phyloP scores from a whole-genome alignment of 495 filamentous ascomycete genomes.

The Entonaema liquescens region DNA sequence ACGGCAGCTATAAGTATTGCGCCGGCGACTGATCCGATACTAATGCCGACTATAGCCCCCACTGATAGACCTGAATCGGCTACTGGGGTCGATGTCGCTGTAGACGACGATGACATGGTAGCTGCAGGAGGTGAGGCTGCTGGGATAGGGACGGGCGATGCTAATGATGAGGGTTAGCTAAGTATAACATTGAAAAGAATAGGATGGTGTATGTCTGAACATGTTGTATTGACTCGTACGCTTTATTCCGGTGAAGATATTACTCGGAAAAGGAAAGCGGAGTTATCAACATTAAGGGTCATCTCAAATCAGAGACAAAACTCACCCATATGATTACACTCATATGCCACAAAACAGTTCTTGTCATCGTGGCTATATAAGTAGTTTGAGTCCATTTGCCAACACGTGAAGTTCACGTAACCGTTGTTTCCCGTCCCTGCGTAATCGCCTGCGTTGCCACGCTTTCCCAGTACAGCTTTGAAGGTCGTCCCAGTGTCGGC shows the following conservation, averaged over 20 bases:
- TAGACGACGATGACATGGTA: background rate
- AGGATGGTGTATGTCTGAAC: background rate
- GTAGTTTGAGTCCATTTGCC: conserved; percentile 41
- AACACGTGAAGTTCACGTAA: conserved; percentile 50
- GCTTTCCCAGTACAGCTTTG: conserved; percentile 42
- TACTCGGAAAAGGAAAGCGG: too few relatives aligned
- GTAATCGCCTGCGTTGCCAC: conserved; percentile 44
- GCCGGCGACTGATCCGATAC: conserved; percentile 22
- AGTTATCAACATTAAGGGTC: too few relatives aligned
- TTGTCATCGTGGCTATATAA: conserved; percentile 44
- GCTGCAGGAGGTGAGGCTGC: conserved; percentile 14
- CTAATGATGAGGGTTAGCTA: conserved; percentile 14
- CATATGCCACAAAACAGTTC: conserved; percentile 46
- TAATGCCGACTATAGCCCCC: conserved; percentile 32
- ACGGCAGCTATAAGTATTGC: conserved; percentile 14
- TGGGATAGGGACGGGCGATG: conserved; percentile 6
- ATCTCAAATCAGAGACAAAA: background rate
- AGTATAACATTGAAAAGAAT: background rate
- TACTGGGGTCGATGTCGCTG: conserved; percentile 13
- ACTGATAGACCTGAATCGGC: conserved; percentile 14
- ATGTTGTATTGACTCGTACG: background rate
- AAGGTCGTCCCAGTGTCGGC: conserved; percentile 47
- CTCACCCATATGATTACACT: conserved; percentile 48
- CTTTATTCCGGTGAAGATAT: too few relatives aligned
- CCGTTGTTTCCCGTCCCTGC: conserved; percentile 52